phyloP scores from a whole-genome alignment of 164 flowering plant genomes.

The Cinnamomum chago region DNA sequence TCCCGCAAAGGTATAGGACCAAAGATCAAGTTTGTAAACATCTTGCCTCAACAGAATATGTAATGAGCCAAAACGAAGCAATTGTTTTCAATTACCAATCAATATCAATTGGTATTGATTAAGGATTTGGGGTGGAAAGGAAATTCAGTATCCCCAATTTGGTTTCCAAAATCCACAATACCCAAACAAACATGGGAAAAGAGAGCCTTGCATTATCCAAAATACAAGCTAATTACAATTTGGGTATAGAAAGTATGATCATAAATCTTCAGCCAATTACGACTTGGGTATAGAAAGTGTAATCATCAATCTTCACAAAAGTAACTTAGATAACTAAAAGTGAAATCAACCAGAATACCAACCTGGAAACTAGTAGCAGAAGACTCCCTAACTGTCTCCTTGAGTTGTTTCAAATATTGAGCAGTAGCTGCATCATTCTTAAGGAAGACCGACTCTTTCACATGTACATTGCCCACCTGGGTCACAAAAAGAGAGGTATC shows the following conservation, averaged over 20 bases:
- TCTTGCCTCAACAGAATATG: too few species aligned
- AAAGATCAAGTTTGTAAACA: too few species aligned
- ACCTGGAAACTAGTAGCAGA: constrained; percentile 36
- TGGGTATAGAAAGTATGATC: background rate
- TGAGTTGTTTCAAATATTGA: constrained; percentile 21
- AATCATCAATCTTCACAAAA: background rate
- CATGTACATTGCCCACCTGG: constrained; percentile 13
- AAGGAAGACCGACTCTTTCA: constrained; percentile 10
- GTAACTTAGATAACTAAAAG: background rate
- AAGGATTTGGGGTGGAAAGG: too few species aligned
- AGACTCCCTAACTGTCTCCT: constrained; percentile 20
- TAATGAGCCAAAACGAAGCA: too few species aligned
- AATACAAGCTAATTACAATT: background rate
- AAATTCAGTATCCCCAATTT: too few species aligned
- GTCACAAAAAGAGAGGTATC: constrained; percentile 7
- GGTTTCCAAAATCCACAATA: too few species aligned
- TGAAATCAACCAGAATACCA: background rate
- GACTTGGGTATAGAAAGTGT: background rate
- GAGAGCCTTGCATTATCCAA: background rate
- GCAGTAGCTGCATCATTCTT: constrained; percentile 18
- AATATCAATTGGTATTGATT: too few species aligned
- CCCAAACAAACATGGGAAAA: too few species aligned
- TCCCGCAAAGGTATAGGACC: too few species aligned
- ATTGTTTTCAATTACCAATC: too few species aligned
- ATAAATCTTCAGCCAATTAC: background rate